phyloP scores from a whole-genome alignment of 2,329 filamentous ascomycete genomes.

The Stylonectria norvegica region DNA sequence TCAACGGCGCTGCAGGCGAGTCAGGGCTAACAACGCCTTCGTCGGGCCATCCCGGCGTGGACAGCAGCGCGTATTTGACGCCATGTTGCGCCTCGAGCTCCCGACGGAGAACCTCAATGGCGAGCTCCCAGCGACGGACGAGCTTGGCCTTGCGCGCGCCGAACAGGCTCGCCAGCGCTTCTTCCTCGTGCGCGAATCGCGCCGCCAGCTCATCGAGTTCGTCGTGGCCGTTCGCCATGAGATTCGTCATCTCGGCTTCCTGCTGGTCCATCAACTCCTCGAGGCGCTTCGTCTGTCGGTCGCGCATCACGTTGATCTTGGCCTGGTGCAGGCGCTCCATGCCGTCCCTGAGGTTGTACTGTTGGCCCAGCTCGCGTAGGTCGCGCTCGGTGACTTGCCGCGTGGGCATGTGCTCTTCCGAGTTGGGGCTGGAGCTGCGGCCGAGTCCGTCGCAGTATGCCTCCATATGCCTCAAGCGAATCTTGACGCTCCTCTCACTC shows the following conservation, averaged over 20 bases:
- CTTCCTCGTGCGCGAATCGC: slow-evolving; percentile 48
- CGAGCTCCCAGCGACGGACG: slow-evolving; percentile 49
- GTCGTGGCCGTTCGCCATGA: slow-evolving; percentile 43
- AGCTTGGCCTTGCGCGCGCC: slow-evolving; percentile 43
- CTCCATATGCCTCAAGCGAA: slow-evolving; percentile 63
- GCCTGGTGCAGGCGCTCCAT: slow-evolving; percentile 57
- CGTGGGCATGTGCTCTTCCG: slow-evolving; percentile 35
- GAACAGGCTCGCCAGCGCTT: slow-evolving; percentile 45
- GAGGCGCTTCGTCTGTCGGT: slow-evolving; percentile 59
- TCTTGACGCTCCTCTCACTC: slow-evolving; percentile 53
- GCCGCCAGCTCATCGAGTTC: slow-evolving; percentile 49
- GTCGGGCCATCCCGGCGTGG: slow-evolving; percentile 33
- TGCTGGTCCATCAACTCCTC: slow-evolving; percentile 57
- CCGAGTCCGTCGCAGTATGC: slow-evolving; percentile 59
- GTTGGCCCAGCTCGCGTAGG: slow-evolving; percentile 55
- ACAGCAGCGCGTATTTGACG: slow-evolving; percentile 39
- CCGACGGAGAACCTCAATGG: slow-evolving; percentile 50
- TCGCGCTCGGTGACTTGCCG: slow-evolving; percentile 58
- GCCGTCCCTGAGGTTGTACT: slow-evolving; percentile 58
- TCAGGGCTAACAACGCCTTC: slow-evolving; percentile 4
- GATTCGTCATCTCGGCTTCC: slow-evolving; percentile 46
- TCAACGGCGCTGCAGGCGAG: background rate
- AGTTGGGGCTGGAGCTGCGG: slow-evolving; percentile 34
- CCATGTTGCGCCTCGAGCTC: slow-evolving; percentile 47
- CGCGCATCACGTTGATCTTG: slow-evolving; percentile 63